Base-by-base conservation (phyloP, 2,329 filamentous ascomycete genomes). In the Colletotrichum sp. region DNA sequence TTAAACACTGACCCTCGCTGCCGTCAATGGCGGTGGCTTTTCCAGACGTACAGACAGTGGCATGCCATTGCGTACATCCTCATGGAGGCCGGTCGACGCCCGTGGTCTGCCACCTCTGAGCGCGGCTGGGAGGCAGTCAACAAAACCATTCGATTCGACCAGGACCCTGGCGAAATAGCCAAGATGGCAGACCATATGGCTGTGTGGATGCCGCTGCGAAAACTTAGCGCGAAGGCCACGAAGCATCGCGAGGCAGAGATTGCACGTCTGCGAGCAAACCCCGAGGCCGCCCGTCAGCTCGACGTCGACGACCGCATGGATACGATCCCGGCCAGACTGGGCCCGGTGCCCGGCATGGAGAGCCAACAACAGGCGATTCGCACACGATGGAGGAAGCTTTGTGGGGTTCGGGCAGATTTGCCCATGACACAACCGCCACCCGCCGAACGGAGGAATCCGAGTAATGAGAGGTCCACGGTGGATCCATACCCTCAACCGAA, bases 1-100 rank as follows among this genome's bases (percentile, higher is more conserved):
- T 85, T 96, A 16, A 91, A 94, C 79, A 91, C 89, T 0, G 93
- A 95, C 59, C 80, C 81, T 8, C 83, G 86, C 8, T 87, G 84
- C 77, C 85, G 84, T 66, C 85, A 87, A 49, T 90, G 88, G 81
- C 81, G 85, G 24, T 90, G 89, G 89, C 80, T 90, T 3, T 89
- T 88, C 77, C 85, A 86, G 77, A 90, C 88, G 0, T 90, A 90
- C 72, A 86, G 87, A 6, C 88, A 88, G 71, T 90, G 88, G 88
- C 87, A 89, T 68, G 86, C 88, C 28, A 85, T 90, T 76, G 86
- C 88, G 5, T 90, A 89, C 78, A 83, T 87, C 28, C 83, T 90
- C 1, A 83, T 89, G 24, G 88, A 89, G 74, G 84, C 85, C 3
- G 84, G 85, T 28, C 85, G 87, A 8, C 84, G 89, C 2, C 85